These are phyloP conservation scores for Raphanus hybrid DNA, from an alignment of 441 rosid genomes.

Conservation along the genomic window DNA sequence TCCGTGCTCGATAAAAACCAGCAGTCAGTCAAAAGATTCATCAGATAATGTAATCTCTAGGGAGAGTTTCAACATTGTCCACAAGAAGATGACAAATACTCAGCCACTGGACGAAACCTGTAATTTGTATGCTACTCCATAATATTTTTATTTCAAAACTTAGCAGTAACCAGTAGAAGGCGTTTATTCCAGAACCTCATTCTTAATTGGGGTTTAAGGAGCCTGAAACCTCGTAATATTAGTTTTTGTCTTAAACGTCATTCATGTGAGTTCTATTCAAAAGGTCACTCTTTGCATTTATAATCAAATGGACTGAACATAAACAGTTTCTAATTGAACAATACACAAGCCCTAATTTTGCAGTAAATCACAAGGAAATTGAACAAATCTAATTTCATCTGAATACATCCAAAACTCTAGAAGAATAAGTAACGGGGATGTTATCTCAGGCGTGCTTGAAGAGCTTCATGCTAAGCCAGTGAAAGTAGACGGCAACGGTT, in stretches of 20 bases:
- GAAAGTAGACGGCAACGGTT: slow-evolving; percentile 72
- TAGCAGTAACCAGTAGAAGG: too few relatives aligned
- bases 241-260: too few relatives aligned
- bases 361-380: too few relatives aligned
- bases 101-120: not conserved
- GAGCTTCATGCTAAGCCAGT: slow-evolving; percentile 95
- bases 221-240: too few relatives aligned
- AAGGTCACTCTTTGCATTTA: too few relatives aligned
- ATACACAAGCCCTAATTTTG: too few relatives aligned
- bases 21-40: not conserved
- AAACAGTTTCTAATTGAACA: too few relatives aligned
- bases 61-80: not conserved
- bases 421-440: not conserved
- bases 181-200: too few relatives aligned
- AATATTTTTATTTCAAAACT: too few relatives aligned
- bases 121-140: not conserved
- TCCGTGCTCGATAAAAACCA: not conserved
- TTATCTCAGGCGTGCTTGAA: slow-evolving; percentile 81
- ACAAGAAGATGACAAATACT: not conserved
- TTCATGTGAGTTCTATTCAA: too few relatives aligned
- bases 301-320: too few relatives aligned
- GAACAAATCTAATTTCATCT: not conserved
- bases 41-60: not conserved
- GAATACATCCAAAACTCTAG: not conserved
- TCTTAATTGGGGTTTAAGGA: too few relatives aligned